Conservation (phyloP, 345 rosid genomes). For the Acer campestre region DNA sequence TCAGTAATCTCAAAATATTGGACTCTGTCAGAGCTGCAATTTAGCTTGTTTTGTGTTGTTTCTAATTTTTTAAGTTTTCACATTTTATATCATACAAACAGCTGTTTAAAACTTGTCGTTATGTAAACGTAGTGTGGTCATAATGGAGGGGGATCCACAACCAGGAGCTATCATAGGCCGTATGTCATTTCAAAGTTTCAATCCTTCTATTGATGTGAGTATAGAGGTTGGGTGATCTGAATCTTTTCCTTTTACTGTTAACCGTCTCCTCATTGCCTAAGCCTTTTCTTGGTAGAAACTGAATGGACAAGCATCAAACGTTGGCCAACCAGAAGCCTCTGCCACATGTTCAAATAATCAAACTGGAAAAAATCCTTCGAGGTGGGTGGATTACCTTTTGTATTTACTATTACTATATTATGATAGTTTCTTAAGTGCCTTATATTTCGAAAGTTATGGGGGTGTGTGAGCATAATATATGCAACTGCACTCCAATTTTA, state of each 20-base stretch:
- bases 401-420: not conserved
- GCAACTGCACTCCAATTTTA: not conserved
- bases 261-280: conserved; percentile 26
- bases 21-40: conserved; percentile 1
- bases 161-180: conserved; percentile 85
- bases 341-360: conserved; percentile 43
- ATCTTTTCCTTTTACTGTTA: conserved; percentile 18
- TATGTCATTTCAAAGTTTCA: conserved; percentile 93
- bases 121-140: conserved; percentile 59
- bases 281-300: conserved; percentile 65
- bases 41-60: not conserved
- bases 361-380: conserved; percentile 38
- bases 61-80: not conserved
- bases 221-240: conserved; percentile 23
- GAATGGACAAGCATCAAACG: conserved; percentile 53
- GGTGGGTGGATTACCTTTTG: conserved; percentile 38
- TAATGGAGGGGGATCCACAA: conserved; percentile 92
- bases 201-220: conserved; percentile 92
- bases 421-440: not conserved
- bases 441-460: not conserved
- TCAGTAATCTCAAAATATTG: not conserved
- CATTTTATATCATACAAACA: not conserved
- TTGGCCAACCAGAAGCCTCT: conserved; percentile 39
- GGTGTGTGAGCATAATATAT: not conserved
- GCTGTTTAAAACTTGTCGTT: not conserved